These are phyloP conservation scores for Isochrysis galbana DNA, from an alignment of 78 protist species.

Conservation along the genomic window DNA sequence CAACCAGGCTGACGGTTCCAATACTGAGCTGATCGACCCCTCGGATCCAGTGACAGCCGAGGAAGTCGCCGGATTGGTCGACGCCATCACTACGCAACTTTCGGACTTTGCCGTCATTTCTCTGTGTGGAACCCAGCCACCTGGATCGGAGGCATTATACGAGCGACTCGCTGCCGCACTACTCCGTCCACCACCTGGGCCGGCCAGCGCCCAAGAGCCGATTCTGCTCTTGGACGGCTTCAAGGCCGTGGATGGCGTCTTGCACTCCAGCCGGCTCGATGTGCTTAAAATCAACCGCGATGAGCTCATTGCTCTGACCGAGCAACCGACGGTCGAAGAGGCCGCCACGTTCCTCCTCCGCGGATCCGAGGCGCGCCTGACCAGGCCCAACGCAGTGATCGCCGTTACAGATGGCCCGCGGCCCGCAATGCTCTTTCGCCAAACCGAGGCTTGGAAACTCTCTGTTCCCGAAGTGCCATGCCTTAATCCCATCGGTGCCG, in stretches of 20 bases:
- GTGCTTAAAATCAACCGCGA: neutral
- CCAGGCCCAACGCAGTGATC: neutral
- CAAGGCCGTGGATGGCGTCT: neutral
- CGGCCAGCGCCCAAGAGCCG: neutral
- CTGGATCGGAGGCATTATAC: neutral
- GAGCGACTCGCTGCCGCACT: neutral
- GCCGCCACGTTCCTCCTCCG: neutral
- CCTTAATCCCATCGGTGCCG: conserved; percentile 2
- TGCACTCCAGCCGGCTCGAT: neutral
- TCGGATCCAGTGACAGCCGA: neutral
- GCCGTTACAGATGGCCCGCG: neutral
- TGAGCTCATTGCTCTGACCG: neutral
- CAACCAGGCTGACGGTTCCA: neutral
- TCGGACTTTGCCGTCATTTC: neutral
- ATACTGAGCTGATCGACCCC: conserved; percentile 1
- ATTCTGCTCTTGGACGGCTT: neutral
- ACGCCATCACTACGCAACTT: neutral
- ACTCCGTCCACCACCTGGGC: no score
- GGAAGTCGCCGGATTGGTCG: neutral
- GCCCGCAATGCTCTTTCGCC: neutral
- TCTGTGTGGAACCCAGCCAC: neutral
- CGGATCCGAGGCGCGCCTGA: neutral
- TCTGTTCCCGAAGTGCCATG: neutral
- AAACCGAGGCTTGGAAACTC: neutral
- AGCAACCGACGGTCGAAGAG: neutral